A percentile compares a stretch with the other conserved stretches of the same genome.
Conservation (phyloP, 257 asterid species). For the Ocimum tenuiflorum region DNA sequence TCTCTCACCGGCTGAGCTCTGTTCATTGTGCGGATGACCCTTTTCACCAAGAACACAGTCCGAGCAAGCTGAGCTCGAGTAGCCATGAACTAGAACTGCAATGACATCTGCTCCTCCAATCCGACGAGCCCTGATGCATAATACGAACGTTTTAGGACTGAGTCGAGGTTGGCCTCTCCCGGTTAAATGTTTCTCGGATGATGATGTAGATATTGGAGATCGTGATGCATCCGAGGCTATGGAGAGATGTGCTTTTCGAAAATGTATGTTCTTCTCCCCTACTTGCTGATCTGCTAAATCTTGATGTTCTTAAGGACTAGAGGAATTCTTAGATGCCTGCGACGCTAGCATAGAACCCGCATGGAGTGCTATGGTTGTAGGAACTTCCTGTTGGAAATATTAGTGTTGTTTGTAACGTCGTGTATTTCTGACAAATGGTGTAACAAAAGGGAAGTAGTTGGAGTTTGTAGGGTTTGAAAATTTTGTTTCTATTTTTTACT, state of each 20-base stretch:
- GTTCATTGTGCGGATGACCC: slow-evolving; percentile 71
- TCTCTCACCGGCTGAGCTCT: slow-evolving; percentile 64
- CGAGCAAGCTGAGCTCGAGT: slow-evolving; percentile 33
- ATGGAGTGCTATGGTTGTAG: too few relatives aligned
- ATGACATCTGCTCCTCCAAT: slow-evolving; percentile 2
- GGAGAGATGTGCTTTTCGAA: not conserved
- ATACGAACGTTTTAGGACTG: not conserved
- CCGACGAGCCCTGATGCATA: too few relatives aligned
- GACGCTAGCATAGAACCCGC: too few relatives aligned
- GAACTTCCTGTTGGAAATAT: too few relatives aligned
- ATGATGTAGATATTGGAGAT: not conserved
- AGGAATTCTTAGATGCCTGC: too few relatives aligned
- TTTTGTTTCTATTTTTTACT: too few relatives aligned
- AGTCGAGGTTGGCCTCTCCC: not conserved
- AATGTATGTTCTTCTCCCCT: not conserved
- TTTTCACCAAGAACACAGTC: slow-evolving; percentile 65
- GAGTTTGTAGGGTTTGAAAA: too few relatives aligned
- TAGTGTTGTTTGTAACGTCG: too few relatives aligned
- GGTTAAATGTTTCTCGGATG: not conserved
- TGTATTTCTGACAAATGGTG: too few relatives aligned
- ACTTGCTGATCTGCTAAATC: not conserved
- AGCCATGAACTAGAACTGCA: slow-evolving; percentile 34
- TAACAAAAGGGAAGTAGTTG: too few relatives aligned
- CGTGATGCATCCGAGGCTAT: not conserved
- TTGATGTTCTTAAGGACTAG: not conserved